phyloP scores from a whole-genome alignment of 2,329 filamentous ascomycete species.

The Onygenales sp. region DNA sequence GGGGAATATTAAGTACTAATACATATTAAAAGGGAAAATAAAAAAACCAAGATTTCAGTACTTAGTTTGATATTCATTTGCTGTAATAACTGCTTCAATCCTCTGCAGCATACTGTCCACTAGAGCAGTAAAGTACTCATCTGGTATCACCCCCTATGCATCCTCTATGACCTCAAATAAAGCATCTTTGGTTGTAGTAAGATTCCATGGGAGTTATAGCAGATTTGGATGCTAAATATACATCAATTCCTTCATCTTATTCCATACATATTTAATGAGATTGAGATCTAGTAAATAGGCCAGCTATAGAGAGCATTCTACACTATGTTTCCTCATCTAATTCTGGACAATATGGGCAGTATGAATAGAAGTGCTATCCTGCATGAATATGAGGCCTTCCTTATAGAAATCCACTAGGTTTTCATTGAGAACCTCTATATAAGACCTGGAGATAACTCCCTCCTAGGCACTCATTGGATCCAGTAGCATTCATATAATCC shows the following conservation, averaged over 20 bases:
- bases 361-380: background rate
- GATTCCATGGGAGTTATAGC: background rate
- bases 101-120: background rate
- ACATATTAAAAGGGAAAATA: background rate
- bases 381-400: background rate
- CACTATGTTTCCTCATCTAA: background rate
- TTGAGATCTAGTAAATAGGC: conserved; percentile 17
- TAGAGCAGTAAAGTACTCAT: background rate
- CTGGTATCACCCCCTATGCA: background rate
- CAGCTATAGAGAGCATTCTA: conserved; percentile 2
- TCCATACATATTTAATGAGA: conserved; percentile 15
- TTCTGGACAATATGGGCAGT: background rate
- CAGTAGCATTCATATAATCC: background rate
- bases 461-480: background rate
- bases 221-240: background rate
- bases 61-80: conserved; percentile 1
- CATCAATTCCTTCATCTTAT: conserved; percentile 10
- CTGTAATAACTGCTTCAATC: background rate
- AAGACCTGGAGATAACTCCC: background rate
- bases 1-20: background rate
- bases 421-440: background rate
- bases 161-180: background rate
- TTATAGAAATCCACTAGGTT: background rate
- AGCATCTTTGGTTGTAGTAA: background rate
- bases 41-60: background rate